Percentiles rank a stretch among this genome's conserved stretches.
phyloP scores from a whole-genome alignment of 306 rosid genomes.

The Lotus japonicus region DNA sequence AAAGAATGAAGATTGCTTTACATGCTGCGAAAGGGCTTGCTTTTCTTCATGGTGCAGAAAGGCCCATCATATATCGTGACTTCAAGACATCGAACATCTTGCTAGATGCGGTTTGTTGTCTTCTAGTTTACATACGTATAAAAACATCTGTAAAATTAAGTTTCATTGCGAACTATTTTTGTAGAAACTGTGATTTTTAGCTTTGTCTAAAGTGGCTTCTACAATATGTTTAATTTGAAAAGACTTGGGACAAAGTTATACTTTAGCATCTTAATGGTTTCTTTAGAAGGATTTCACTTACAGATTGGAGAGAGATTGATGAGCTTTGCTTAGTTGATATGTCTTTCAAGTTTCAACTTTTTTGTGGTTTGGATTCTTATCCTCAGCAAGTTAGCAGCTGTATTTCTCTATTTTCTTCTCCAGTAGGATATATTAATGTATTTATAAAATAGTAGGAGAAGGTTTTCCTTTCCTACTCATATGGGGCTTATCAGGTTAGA shows the following conservation, averaged over 20 bases:
- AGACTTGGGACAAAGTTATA: neutral
- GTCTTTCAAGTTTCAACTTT: neutral
- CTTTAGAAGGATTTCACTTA: neutral
- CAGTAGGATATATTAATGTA: neutral
- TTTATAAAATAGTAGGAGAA: conserved; percentile 3
- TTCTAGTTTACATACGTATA: neutral
- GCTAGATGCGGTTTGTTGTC: conserved; percentile 73
- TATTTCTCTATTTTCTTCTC: neutral
- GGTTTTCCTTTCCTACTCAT: neutral
- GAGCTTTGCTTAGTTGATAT: neutral
- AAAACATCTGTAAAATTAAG: neutral
- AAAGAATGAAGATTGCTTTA: conserved; percentile 92
- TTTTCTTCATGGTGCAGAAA: conserved; percentile 92
- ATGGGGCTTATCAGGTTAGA: no score
- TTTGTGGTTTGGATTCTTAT: neutral
- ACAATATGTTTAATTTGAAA: neutral
- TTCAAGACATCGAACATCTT: conserved; percentile 95
- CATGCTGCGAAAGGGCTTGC: conserved; percentile 97
- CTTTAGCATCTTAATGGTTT: conserved; percentile 9
- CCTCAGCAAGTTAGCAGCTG: neutral
- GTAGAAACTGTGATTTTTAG: conserved; percentile 4
- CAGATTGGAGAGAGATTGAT: neutral
- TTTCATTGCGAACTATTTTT: conserved; percentile 3
- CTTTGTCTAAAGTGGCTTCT: neutral
- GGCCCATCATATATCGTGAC: conserved; percentile 93